Evolutionary conservation across 306 rosid species (phyloP), one percentile per base, ranked within the genome.

Genomic region (Luffa acutangula): DNA sequence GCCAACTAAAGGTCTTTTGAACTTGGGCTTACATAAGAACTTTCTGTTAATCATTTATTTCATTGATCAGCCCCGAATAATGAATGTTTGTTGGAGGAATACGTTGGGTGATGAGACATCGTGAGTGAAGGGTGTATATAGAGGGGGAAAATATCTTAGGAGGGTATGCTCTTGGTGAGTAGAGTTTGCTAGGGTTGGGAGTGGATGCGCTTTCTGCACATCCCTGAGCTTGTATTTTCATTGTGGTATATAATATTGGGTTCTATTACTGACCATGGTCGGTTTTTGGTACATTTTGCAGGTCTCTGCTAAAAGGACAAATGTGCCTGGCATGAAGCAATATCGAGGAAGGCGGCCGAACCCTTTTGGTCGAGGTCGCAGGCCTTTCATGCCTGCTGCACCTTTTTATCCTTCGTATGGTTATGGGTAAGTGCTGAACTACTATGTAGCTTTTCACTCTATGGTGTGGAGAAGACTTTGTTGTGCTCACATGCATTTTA

Each of bases 261-360:
- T 67, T 67, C 17, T 67, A n/a, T 20, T 11, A 15, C 84, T 78
- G 63, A 57, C 80, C 42, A 56, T 63, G 72, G 34, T 79, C 34
- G 46, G 64, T 42, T 74, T 85, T 72, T 81, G 83, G 64, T 82
- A 62, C 78, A 49, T 59, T 82, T 80, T 65, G 58, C 80, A 96
- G 99, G 99, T 96, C 78, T 96, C 99, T 79, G 99, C 98, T 52
- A 96, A 96, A 87, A 84, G 99, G 39, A 96, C 99, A 45, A 96
- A 96, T 6, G 74, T 96, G 79, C 99, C 99, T 72, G 99, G 99
- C 70, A 81, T 96, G 96, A 96, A 91, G 80, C 98, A 89, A 86
- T 91, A 82, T 81, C 87, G 84, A 76, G 98, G 98, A 87, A 89
- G 98, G 88, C 86, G 97, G 60, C 89, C 97, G 3, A 66, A 49